These are phyloP conservation scores for Beta macrorhiza DNA, from an alignment of 179 eudicot genomes.

Conservation along the genomic window DNA sequence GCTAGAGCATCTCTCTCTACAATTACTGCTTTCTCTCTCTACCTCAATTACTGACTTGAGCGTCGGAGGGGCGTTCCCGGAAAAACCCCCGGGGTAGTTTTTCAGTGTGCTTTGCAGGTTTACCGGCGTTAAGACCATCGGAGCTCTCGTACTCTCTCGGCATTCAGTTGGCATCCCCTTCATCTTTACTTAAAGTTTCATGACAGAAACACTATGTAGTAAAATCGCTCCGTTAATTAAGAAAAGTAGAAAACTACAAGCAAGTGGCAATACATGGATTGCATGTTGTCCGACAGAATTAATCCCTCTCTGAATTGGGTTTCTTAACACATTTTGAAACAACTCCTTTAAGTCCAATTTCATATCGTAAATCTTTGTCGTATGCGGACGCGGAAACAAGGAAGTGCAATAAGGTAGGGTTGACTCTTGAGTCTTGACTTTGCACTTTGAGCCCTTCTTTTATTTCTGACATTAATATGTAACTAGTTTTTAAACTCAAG, in stretches of 20 bases:
- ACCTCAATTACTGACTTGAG: too few relatives aligned
- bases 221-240: not conserved
- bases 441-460: not conserved
- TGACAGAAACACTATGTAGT: too few relatives aligned
- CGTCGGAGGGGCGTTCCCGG: too few relatives aligned
- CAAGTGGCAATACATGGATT: not conserved
- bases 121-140: too few relatives aligned
- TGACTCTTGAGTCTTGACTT: not conserved
- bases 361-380: not conserved
- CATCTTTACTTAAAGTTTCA: too few relatives aligned
- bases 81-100: too few relatives aligned
- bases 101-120: too few relatives aligned
- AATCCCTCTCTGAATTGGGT: slow-evolving; percentile 11
- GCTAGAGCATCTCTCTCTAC: too few relatives aligned
- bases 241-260: not conserved
- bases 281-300: slow-evolving; percentile 14
- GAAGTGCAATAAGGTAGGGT: not conserved
- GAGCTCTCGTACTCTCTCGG: too few relatives aligned
- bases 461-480: not conserved
- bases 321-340: slow-evolving; percentile 1
- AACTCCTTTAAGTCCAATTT: not conserved
- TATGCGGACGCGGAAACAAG: not conserved
- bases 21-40: too few relatives aligned
- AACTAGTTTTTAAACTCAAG: too few relatives aligned
- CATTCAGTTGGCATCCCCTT: too few relatives aligned